Evolutionary conservation across 148 eudicot genomes (phyloP).

Genomic region (Fagopyrum homotropicum): DNA sequence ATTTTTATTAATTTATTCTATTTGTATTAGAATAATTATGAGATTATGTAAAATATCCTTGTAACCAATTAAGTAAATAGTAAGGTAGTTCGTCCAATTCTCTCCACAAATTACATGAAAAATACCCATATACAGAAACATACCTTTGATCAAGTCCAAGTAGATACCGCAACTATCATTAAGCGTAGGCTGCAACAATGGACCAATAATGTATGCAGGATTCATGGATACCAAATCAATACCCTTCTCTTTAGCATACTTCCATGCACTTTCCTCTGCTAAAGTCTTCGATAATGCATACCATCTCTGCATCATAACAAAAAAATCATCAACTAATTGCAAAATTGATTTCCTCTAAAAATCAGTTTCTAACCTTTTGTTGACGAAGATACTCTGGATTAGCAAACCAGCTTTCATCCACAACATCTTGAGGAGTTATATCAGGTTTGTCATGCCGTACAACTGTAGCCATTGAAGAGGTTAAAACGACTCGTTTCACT

Average conservation of each 20-base stretch:
- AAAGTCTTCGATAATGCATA: constrained; percentile 47
- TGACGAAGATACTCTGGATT: not conserved
- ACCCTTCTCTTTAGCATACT: constrained; percentile 43
- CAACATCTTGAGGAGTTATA: constrained; percentile 12
- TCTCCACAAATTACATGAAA: not conserved
- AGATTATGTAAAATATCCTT: too few species aligned
- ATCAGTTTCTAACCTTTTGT: not conserved
- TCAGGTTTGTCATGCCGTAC: constrained; percentile 10
- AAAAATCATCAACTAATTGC: too few species aligned
- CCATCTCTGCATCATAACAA: constrained; percentile 23
- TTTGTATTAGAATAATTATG: too few species aligned
- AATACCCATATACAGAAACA: not conserved
- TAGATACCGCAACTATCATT: constrained; percentile 42
- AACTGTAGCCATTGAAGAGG: too few species aligned
- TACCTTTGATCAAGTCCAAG: constrained; percentile 27
- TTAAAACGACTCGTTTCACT: too few species aligned
- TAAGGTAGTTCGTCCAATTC: too few species aligned
- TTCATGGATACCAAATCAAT: constrained; percentile 39
- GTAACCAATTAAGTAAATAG: too few species aligned
- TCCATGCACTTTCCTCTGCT: constrained; percentile 51
- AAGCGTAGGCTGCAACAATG: constrained; percentile 47
- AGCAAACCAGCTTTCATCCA: constrained; percentile 15
- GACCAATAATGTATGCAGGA: constrained; percentile 42
- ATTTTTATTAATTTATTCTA: too few species aligned
- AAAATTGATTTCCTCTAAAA: not conserved